Percentiles rank a stretch among this genome's conserved stretches.
These are phyloP conservation scores for Xerocomellus chrysenteron DNA, from an alignment of 768 basidiomycete species.

Conservation along the genomic window DNA sequence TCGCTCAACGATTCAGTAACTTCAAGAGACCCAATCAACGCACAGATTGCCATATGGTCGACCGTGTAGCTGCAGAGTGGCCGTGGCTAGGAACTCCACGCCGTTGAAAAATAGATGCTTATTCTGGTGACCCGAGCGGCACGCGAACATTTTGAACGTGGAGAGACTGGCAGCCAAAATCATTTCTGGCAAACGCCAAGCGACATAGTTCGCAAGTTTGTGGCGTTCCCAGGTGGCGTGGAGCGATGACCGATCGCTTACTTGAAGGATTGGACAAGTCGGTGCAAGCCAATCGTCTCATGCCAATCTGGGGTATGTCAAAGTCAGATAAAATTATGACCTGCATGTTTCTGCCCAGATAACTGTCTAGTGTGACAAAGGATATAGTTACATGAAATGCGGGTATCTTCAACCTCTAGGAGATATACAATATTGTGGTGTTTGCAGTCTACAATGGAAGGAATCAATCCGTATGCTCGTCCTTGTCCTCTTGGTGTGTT, in stretches of 20 bases:
- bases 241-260: not conserved
- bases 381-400: slow-evolving; percentile 11
- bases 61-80: not conserved
- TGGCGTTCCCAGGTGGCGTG: not conserved
- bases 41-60: not conserved
- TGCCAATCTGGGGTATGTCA: not conserved
- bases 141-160: not conserved
- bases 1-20: too few species aligned
- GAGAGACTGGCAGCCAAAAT: not conserved
- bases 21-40: not conserved
- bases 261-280: not conserved
- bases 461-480: slow-evolving; percentile 2
- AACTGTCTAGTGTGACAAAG: not conserved
- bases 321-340: not conserved
- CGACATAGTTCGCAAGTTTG: too few species aligned
- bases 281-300: not conserved
- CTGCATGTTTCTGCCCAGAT: not conserved
- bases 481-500: slow-evolving; percentile 3
- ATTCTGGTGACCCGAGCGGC: not conserved
- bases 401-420: slow-evolving; percentile 8
- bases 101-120: too few species aligned
- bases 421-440: slow-evolving; percentile 4
- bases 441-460: not conserved
- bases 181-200: too few species aligned
- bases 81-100: too few species aligned